phyloP scores from a whole-genome alignment of 73 alveolate genomes.

The Paramecium caudatum region DNA sequence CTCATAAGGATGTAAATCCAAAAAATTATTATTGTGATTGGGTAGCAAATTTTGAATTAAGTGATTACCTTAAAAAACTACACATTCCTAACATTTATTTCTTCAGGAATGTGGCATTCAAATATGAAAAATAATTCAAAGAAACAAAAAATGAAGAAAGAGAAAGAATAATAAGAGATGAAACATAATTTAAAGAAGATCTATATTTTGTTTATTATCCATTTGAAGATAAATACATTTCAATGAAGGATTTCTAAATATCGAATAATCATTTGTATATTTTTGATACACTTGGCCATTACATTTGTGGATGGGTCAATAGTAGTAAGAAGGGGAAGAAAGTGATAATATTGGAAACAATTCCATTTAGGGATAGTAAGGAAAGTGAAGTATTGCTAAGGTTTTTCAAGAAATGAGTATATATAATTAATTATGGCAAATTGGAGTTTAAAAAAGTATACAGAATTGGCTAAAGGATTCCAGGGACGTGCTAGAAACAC shows the following conservation, averaged over 20 bases:
- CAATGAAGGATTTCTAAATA: not conserved
- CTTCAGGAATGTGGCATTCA: conserved; percentile 26
- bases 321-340: not conserved
- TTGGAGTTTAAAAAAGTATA: conserved; percentile 71
- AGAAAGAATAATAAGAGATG: conserved; percentile 16
- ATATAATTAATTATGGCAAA: conserved; percentile 69
- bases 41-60: conserved; percentile 30
- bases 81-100: not conserved
- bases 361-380: not conserved
- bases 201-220: conserved; percentile 23
- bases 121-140: not conserved
- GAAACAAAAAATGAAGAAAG: not conserved
- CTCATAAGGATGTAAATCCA: not conserved
- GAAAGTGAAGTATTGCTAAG: not conserved
- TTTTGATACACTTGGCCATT: conserved; percentile 33
- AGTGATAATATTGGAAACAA: not conserved
- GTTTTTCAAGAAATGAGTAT: conserved; percentile 2
- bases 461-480: conserved; percentile 88
- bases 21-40: not conserved
- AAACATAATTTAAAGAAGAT: not conserved
- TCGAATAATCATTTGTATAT: not conserved
- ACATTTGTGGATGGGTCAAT: conserved; percentile 8
- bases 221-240: not conserved
- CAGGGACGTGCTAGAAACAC: conserved; percentile 84
- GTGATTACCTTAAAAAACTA: not conserved